Conservation (phyloP, 1,284 basidiomycete species). For the Puccinia polysora region DNA sequence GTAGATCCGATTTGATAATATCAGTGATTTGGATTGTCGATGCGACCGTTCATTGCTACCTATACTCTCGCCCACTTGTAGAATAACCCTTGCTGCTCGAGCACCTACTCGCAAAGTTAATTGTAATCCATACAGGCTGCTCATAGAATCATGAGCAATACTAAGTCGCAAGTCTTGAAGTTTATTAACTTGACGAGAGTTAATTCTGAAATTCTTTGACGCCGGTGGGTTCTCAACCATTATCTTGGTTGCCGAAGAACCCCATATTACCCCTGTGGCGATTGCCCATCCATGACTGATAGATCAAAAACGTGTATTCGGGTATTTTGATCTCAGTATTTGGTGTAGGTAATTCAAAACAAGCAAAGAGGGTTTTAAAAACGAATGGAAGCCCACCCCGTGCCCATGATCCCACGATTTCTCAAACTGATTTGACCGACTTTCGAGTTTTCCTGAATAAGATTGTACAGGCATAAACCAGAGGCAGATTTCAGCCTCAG, state of each 20-base stretch:
- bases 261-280: conserved; percentile 32
- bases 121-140: conserved; percentile 35
- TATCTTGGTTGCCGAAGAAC: conserved; percentile 22
- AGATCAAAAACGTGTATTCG: not conserved
- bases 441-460: conserved; percentile 22
- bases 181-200: conserved; percentile 15
- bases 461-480: not conserved
- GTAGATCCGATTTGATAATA: not conserved
- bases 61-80: not conserved
- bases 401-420: conserved; percentile 41
- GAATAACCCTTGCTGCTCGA: conserved; percentile 4
- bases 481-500: not conserved
- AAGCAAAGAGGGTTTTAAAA: not conserved
- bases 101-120: conserved; percentile 5
- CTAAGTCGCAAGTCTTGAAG: not conserved
- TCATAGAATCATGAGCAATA: not conserved
- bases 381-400: conserved; percentile 8
- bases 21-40: not conserved
- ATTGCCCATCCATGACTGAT: conserved; percentile 39
- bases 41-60: not conserved
- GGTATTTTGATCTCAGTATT: not conserved
- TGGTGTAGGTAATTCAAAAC: not conserved
- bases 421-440: conserved; percentile 42
- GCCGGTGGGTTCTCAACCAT: conserved; percentile 21
- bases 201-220: conserved; percentile 31